Conservation (phyloP, 2,329 filamentous ascomycete genomes). For the Plectosphaerella sp. region DNA sequence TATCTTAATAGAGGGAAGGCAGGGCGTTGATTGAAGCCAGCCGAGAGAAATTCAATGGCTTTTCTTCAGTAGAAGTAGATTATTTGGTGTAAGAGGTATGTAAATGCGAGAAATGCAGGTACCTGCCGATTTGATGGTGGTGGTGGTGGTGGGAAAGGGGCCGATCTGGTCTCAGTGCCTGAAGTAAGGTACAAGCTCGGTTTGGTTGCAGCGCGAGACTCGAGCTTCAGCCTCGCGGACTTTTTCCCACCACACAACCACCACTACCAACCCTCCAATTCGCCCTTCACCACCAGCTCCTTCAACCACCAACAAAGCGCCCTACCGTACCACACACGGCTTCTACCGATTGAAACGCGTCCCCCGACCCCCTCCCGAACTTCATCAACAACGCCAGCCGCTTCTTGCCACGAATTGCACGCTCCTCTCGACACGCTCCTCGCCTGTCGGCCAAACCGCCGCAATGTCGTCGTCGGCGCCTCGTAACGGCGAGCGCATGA, state of each 20-base stretch:
- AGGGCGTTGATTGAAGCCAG: no score
- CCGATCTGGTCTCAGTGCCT: neutral
- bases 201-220: neutral
- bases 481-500: conserved; percentile 51
- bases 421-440: neutral
- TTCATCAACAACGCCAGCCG: neutral
- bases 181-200: neutral
- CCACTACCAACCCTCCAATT: neutral
- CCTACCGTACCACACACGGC: neutral
- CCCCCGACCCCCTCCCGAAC: no score
- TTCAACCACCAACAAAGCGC: neutral
- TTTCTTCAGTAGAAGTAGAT: no score
- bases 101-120: no score
- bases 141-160: neutral
- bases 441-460: conserved; percentile 1
- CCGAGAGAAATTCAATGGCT: no score
- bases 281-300: conserved; percentile 7
- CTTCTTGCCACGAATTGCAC: neutral
- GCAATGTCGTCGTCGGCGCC: conserved; percentile 27
- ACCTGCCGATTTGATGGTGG: neutral
- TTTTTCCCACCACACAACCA: conserved; percentile 8
- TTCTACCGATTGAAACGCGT: no score
- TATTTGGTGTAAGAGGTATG: no score
- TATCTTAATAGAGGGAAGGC: no score
- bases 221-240: conserved; percentile 11